Percentiles rank a stretch among this genome's conserved stretches.
Conservation (phyloP, 208 protist species). For the Acanthamoeba polyphaga region DNA sequence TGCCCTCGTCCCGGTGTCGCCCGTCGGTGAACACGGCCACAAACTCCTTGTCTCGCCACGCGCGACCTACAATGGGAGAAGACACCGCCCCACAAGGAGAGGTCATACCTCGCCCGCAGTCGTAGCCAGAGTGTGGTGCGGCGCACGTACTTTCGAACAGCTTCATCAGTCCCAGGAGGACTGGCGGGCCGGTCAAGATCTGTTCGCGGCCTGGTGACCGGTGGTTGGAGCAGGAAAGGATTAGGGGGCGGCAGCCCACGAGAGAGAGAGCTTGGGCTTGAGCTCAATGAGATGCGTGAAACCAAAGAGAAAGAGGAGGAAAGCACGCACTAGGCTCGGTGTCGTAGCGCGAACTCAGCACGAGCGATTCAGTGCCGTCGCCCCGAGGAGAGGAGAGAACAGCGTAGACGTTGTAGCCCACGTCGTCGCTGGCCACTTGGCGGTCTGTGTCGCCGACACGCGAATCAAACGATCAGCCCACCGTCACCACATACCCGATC, state of each 20-base stretch:
- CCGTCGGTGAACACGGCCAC: slow-evolving; percentile 50
- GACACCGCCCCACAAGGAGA: background rate
- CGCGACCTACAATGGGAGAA: background rate
- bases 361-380: slow-evolving; percentile 46
- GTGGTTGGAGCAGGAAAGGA: background rate
- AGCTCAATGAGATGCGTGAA: background rate
- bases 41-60: slow-evolving; percentile 61
- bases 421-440: background rate
- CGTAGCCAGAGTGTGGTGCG: background rate
- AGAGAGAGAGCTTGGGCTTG: background rate
- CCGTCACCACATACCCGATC: background rate
- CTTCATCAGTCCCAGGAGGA: slow-evolving; percentile 22
- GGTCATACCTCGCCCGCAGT: background rate
- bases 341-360: slow-evolving; percentile 55
- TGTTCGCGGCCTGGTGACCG: background rate
- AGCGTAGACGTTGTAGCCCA: slow-evolving; percentile 71
- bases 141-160: slow-evolving; percentile 24
- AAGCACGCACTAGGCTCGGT: background rate
- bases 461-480: background rate
- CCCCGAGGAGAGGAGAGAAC: slow-evolving; percentile 53
- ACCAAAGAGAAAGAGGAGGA: background rate
- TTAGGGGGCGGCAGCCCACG: background rate
- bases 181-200: background rate
- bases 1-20: slow-evolving; percentile 22
- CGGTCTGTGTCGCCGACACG: background rate